Conservation (phyloP, 2,329 filamentous ascomycete genomes). For the Claviceps capensis region DNA sequence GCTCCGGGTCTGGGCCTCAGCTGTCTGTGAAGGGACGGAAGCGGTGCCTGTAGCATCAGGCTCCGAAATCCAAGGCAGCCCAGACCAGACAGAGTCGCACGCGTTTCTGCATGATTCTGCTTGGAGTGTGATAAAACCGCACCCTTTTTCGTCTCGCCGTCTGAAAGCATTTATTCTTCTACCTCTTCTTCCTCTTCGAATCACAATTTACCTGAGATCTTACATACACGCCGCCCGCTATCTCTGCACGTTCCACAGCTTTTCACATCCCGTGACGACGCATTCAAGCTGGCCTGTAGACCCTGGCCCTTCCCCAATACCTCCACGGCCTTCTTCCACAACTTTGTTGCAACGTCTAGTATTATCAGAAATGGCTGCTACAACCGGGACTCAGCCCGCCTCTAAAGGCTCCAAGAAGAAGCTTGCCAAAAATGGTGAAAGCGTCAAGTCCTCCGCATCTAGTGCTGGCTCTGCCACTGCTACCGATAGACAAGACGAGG, state of each 20-base stretch:
- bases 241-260: not conserved
- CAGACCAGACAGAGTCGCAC: conserved; percentile 1
- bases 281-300: not conserved
- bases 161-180: not conserved
- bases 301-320: not conserved
- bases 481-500: conserved; percentile 45
- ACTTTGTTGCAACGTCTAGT: conserved; percentile 2
- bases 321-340: conserved; percentile 7
- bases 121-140: not conserved
- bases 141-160: not conserved
- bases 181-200: not conserved
- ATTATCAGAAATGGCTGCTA: conserved; percentile 41
- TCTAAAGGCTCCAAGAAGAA: conserved; percentile 60
- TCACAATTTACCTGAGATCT: not conserved
- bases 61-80: conserved; percentile 4
- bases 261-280: not conserved
- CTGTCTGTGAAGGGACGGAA: not conserved
- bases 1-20: not conserved
- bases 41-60: conserved; percentile 4
- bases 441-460: conserved; percentile 41
- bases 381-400: conserved; percentile 40
- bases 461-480: conserved; percentile 30
- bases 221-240: not conserved
- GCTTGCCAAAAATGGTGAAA: conserved; percentile 35
- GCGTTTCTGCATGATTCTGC: not conserved